phyloP scores from a whole-genome alignment of 805 yeast genomes.

The Komagataella ulmi region DNA sequence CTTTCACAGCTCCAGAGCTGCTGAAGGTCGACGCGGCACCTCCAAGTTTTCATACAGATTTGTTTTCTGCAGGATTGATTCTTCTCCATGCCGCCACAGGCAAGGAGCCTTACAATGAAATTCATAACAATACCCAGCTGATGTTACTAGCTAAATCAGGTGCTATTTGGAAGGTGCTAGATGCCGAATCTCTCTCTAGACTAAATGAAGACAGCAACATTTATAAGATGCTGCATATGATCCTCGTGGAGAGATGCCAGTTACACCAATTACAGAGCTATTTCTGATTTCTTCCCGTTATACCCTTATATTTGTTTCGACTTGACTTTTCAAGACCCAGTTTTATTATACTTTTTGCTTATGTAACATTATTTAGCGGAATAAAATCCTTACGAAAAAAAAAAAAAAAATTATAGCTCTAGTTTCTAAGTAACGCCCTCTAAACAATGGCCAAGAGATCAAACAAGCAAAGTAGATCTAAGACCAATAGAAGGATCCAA shows the following conservation, averaged over 20 bases:
- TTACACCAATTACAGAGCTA: slow-evolving; percentile 9
- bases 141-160: slow-evolving; percentile 19
- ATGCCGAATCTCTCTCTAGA: slow-evolving; percentile 11
- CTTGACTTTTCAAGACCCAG: neutral
- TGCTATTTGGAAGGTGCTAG: slow-evolving; percentile 17
- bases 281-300: neutral
- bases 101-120: slow-evolving; percentile 24
- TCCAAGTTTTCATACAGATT: slow-evolving; percentile 26
- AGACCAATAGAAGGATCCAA: slow-evolving; percentile 9
- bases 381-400: neutral
- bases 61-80: slow-evolving; percentile 32
- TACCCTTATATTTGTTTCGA: neutral
- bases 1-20: slow-evolving; percentile 35
- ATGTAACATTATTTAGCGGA: neutral
- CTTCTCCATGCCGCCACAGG: slow-evolving; percentile 32
- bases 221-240: slow-evolving; percentile 12
- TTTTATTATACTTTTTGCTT: neutral
- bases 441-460: slow-evolving; percentile 2
- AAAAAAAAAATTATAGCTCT: neutral
- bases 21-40: slow-evolving; percentile 10
- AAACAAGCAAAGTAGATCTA: slow-evolving; percentile 5
- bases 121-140: slow-evolving; percentile 16
- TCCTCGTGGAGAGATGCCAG: slow-evolving; percentile 14
- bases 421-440: neutral
- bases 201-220: slow-evolving; percentile 10